These are phyloP conservation scores for Aspergillus eucalypticola DNA, from an alignment of 2,329 filamentous ascomycete species.

Conservation along the genomic window DNA sequence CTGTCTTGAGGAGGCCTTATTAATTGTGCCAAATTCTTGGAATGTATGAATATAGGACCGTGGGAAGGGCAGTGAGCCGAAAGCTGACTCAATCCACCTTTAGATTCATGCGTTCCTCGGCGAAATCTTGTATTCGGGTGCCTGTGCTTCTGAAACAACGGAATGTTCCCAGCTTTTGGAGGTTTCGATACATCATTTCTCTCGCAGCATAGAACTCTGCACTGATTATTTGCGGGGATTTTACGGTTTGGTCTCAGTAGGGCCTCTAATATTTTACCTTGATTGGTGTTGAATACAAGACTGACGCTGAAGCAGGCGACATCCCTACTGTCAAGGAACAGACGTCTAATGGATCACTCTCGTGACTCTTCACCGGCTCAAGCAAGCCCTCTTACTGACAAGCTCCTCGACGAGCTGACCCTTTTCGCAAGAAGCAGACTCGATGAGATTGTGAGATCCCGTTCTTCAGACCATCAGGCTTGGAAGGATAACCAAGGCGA, in stretches of 20 bases:
- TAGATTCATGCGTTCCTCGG: conserved; percentile 85
- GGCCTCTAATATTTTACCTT: conserved; percentile 26
- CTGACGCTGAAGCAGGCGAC: conserved; percentile 27
- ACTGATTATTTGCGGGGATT: conserved; percentile 89
- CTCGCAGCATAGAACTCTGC: conserved; percentile 88
- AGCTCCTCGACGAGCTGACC: conserved; percentile 36
- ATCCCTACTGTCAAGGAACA: conserved; percentile 27
- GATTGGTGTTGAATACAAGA: neutral
- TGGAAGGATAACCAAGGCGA: conserved; percentile 40
- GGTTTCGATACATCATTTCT: conserved; percentile 81
- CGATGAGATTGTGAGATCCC: conserved; percentile 38
- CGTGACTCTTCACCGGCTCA: conserved; percentile 11
- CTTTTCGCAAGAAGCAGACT: conserved; percentile 40
- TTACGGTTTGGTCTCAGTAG: conserved; percentile 82
- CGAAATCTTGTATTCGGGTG: conserved; percentile 75
- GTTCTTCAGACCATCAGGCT: conserved; percentile 31
- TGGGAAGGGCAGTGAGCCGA: neutral
- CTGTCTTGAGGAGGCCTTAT: conserved; percentile 83
- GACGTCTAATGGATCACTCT: conserved; percentile 13
- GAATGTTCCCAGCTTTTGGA: conserved; percentile 55
- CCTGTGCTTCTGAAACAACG: conserved; percentile 37
- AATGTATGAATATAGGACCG: conserved; percentile 62
- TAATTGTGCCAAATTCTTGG: conserved; percentile 90
- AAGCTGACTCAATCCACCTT: conserved; percentile 10
- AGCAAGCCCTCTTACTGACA: conserved; percentile 20